Evolutionary conservation across 768 basidiomycete genomes (phyloP).

Genomic region (Suillus lakei): DNA sequence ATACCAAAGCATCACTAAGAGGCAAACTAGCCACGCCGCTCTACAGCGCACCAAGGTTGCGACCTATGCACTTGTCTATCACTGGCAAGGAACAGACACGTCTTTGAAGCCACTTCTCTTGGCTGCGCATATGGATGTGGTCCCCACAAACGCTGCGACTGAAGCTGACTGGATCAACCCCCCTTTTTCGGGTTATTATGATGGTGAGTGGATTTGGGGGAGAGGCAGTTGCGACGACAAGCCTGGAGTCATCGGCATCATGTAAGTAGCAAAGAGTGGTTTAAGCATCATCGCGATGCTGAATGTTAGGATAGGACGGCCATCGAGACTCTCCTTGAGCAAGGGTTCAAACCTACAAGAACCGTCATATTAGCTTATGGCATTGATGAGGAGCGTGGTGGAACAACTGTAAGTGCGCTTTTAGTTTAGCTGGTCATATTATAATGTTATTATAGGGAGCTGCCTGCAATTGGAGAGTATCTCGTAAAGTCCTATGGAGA

Average conservation of each 20-base stretch:
- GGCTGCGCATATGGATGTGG: slow-evolving; percentile 55
- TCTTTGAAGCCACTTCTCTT: slow-evolving; percentile 59
- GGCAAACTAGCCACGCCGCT: slow-evolving; percentile 43
- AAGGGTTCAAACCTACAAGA: slow-evolving; percentile 33
- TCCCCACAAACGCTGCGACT: slow-evolving; percentile 52
- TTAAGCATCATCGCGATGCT: neutral
- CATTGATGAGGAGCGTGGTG: slow-evolving; percentile 52
- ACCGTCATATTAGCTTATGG: slow-evolving; percentile 43
- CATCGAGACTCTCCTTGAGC: slow-evolving; percentile 32
- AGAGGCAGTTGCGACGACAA: slow-evolving; percentile 53
- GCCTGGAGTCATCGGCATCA: slow-evolving; percentile 37
- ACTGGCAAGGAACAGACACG: slow-evolving; percentile 57
- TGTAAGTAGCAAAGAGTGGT: slow-evolving; percentile 29
- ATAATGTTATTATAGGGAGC: slow-evolving; percentile 43
- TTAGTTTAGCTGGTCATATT: neutral
- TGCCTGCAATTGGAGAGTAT: slow-evolving; percentile 37
- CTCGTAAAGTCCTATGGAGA: slow-evolving; percentile 51
- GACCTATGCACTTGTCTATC: slow-evolving; percentile 64
- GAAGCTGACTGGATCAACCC: slow-evolving; percentile 51
- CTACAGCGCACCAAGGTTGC: slow-evolving; percentile 60
- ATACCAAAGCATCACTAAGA: slow-evolving; percentile 1
- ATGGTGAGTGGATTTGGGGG: slow-evolving; percentile 52
- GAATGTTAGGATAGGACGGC: slow-evolving; percentile 23
- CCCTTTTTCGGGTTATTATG: slow-evolving; percentile 54
- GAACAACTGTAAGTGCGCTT: slow-evolving; percentile 33